Percentiles rank a stretch among this genome's conserved stretches.
Conservation (phyloP, 352 stramenopile genomes). For the Lagenidium giganteum region DNA sequence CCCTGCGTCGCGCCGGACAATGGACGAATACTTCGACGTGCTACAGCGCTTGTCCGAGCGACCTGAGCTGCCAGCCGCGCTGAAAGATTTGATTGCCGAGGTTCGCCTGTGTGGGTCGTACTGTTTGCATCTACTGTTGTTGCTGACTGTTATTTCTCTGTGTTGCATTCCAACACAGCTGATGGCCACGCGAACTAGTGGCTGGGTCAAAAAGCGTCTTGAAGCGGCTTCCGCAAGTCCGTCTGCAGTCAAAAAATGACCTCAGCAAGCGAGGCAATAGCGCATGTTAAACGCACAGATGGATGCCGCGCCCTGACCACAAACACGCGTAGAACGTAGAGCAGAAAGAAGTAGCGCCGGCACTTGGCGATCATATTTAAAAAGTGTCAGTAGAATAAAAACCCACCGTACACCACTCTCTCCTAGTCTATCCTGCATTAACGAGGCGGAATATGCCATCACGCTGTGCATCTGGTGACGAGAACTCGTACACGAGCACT, state of each 20-base stretch:
- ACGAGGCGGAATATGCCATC: slow-evolving; percentile 30
- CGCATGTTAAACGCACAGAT: too few relatives aligned
- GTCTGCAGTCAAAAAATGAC: too few relatives aligned
- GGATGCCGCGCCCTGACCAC: too few relatives aligned
- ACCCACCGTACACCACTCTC: too few relatives aligned
- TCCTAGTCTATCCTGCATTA: slow-evolving; percentile 13
- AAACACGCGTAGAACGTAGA: too few relatives aligned
- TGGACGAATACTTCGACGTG: slow-evolving; percentile 82
- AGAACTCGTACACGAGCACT: slow-evolving; percentile 31
- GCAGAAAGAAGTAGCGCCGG: too few relatives aligned
- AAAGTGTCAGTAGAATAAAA: too few relatives aligned
- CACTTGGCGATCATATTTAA: too few relatives aligned
- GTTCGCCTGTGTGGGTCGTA: slow-evolving; percentile 13
- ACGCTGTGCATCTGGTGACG: slow-evolving; percentile 5
- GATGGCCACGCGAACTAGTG: slow-evolving; percentile 29
- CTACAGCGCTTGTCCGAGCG: slow-evolving; percentile 49
- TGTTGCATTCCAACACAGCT: slow-evolving; percentile 26
- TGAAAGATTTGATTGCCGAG: slow-evolving; percentile 48
- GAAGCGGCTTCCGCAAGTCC: slow-evolving; percentile 11
- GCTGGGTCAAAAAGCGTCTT: slow-evolving; percentile 56
- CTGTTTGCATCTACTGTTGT: neutral
- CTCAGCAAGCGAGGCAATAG: too few relatives aligned
- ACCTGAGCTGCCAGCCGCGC: slow-evolving; percentile 15
- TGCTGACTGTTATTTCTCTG: slow-evolving; percentile 6
- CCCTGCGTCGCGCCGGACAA: slow-evolving; percentile 71